Evolutionary conservation across 345 rosid species (phyloP), one percentile per base, ranked within the genome.

Genomic region (Citrus maxima): DNA sequence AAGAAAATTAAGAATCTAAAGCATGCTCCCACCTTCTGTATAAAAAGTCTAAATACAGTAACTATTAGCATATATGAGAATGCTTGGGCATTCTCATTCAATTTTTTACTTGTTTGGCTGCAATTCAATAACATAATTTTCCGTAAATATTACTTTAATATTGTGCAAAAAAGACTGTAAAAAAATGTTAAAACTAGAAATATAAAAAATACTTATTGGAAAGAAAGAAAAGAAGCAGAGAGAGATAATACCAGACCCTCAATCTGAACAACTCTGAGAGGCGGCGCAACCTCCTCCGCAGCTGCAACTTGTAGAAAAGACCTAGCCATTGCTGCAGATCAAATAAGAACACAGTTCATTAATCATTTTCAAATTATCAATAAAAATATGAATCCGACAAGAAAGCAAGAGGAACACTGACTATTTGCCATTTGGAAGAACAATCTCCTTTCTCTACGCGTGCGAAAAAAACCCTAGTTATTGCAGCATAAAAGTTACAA

Each of bases 211-310:
- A 13, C 51, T 46, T 13, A 12, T 46, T 24, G 10, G 4, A 28
- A 10, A 21, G 5, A 76, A 64, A 38, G 22, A 2, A 34, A 13
- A 5, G 63, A 21, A 6, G 22, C 34, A 58, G 56, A 78, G 28
- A 67, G 40, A 56, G 30, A 72, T n/a, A 78, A 12, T 82, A 96
- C 99, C 91, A 96, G 79, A 74, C 99, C 99, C 83, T 96, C 99
- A 83, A 96, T 96, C 88, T 96, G 99, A 78, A 96, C 99, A 67
- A 89, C 98, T 78, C 99, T 88, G 62, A 96, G 99, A 58, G 98
- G 98, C 24, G 95, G 84, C 78, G 95, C 92, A 8, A 78, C 90
- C 85, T 94, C 99, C 79, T 96, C 99, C 73, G 95, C 85, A 8
- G 95, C 71, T 24, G 93, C 97, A 59, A 86, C 98, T 80, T 93